Percentiles rank a stretch among this genome's conserved stretches.
These are phyloP conservation scores for Casaregolazyma suthepensis DNA, from an alignment of 1,139 yeast species.

Conservation along the genomic window DNA sequence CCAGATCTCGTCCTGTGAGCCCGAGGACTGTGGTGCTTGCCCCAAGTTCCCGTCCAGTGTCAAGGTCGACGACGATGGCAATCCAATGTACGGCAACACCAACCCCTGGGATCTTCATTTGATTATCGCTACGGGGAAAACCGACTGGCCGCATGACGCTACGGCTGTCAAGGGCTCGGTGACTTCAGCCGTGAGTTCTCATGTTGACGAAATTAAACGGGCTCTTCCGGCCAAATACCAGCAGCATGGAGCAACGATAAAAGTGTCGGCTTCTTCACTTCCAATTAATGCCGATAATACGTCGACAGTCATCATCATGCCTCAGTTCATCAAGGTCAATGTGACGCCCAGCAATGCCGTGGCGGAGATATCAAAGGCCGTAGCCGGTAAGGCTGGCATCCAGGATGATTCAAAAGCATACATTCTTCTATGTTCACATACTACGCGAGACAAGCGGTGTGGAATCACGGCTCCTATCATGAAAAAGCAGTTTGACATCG, in stretches of 20 bases:
- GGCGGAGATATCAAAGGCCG: constrained; percentile 8
- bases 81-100: constrained; percentile 65
- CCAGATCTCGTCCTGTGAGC: constrained; percentile 23
- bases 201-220: neutral
- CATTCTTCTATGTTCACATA: constrained; percentile 79
- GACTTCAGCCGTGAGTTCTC: constrained; percentile 38
- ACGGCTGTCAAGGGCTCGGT: constrained; percentile 48
- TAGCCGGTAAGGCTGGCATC: constrained; percentile 7
- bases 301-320: constrained; percentile 49
- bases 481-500: constrained; percentile 70
- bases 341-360: constrained; percentile 43
- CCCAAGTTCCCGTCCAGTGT: constrained; percentile 51
- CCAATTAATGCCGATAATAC: constrained; percentile 23
- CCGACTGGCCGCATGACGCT: constrained; percentile 83
- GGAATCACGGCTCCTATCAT: constrained; percentile 93
- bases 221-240: constrained; percentile 2
- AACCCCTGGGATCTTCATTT: constrained; percentile 65
- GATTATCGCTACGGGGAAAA: constrained; percentile 72
- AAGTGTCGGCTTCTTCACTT: constrained; percentile 32
- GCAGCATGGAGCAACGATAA: constrained; percentile 24
- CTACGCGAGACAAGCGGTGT: constrained; percentile 86
- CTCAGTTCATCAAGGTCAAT: constrained; percentile 71
- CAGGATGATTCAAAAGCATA: constrained; percentile 41
- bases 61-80: constrained; percentile 42
- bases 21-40: constrained; percentile 25